Base-by-base conservation (phyloP, 2,329 filamentous ascomycete genomes). In the Nemania sp. region DNA sequence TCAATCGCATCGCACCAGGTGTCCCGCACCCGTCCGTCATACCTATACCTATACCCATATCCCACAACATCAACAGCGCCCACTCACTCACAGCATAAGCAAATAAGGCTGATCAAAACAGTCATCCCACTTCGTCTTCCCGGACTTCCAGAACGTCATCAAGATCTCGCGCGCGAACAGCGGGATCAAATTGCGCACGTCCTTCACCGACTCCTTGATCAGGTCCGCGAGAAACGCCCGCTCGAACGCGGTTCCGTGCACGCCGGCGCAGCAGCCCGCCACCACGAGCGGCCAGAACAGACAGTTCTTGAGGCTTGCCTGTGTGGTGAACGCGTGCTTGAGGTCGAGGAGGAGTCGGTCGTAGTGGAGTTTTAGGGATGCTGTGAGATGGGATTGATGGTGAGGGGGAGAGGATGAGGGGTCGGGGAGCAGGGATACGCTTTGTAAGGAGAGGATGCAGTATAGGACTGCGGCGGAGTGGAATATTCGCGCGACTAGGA, bases 91-190 rank as follows among this genome's bases (percentile, higher is more conserved):
- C 37, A 45, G 44, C 4, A 60, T 9, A 19, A 59, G 65, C 5
- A 61, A 30, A 52, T 68, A 71, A 33, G 69, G 64, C 47, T 56
- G 59, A 53, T 72, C 64, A 51, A 72, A 74, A 51, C 72, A 74
- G 19, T 62, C 64, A 54, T 73, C 70, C 71, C 71, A 74, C 2
- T 44, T 34, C 22, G 52, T 61, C 48, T 64, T 55, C 1, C 69
- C 67, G 0, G 66, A 70, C 5, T 45, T 60, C 71, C 71, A 73
- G 24, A 69, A 73, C 33, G 41, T 55, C 55, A 66, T 49, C 2
- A 73, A 53, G 7, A 68, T 41, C 15, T 24, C 50, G 30, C 64
- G 60, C 6, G 65, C 68, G 6, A 56, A 43, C 7, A 67, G 37
- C 11, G 70, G 68, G 17, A 64, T 59, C 50, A 61, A 61, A 19